These are phyloP conservation scores for Suillus fuscotomentosus DNA, from an alignment of 768 basidiomycete species.

Conservation along the genomic window DNA sequence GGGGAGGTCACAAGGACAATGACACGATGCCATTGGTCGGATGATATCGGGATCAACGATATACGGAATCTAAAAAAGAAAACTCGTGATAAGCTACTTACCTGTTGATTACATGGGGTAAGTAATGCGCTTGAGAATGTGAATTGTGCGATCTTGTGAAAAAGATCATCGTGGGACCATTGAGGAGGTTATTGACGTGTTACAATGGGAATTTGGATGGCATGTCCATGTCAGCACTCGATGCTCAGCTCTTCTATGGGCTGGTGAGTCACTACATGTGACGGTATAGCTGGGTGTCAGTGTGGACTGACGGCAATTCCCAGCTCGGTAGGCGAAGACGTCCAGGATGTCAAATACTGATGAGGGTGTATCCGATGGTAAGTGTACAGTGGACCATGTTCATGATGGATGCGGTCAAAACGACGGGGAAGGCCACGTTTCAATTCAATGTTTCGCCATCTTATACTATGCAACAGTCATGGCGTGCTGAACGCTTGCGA, in stretches of 20 bases:
- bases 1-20: not conserved
- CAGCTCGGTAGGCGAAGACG: not conserved
- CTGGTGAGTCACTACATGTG: not conserved
- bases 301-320: not conserved
- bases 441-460: too few species aligned
- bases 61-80: not conserved
- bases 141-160: not conserved
- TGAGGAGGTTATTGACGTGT: not conserved
- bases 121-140: not conserved
- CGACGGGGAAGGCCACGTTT: not conserved
- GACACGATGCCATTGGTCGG: not conserved
- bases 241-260: not conserved
- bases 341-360: not conserved
- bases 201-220: not conserved
- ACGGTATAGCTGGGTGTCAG: not conserved
- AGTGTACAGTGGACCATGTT: not conserved
- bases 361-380: not conserved
- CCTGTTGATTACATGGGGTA: not conserved
- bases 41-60: not conserved
- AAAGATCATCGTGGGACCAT: not conserved
- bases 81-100: not conserved
- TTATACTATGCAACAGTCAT: conserved; percentile 17
- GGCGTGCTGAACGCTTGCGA: conserved; percentile 20
- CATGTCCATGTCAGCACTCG: too few species aligned
- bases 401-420: not conserved